phyloP scores from a whole-genome alignment of 805 yeast species.

The Candida nitratophila region DNA sequence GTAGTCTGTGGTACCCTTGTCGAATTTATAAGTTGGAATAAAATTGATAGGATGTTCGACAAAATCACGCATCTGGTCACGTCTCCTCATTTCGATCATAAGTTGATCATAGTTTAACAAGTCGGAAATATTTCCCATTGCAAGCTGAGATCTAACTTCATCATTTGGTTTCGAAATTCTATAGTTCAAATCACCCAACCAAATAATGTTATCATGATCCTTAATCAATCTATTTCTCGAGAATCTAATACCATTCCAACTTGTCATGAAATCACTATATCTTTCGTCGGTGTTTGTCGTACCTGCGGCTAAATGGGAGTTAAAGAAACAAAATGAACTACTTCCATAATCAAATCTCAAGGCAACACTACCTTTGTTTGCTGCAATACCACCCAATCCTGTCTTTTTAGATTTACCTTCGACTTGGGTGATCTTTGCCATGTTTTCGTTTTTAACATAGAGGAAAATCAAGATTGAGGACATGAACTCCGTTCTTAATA shows the following conservation, averaged over 20 bases:
- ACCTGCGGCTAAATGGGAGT: slow-evolving; percentile 95
- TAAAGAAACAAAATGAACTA: slow-evolving; percentile 75
- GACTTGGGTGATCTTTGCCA: slow-evolving; percentile 61
- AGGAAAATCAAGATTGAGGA: slow-evolving; percentile 60
- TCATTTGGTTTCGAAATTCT: slow-evolving; percentile 69
- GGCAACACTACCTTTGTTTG: slow-evolving; percentile 95
- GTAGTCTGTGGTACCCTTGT: slow-evolving; percentile 71
- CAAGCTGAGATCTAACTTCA: slow-evolving; percentile 54
- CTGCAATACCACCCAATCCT: slow-evolving; percentile 94
- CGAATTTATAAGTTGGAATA: slow-evolving; percentile 89
- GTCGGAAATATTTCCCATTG: slow-evolving; percentile 34
- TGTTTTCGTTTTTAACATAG: slow-evolving; percentile 47
- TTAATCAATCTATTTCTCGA: slow-evolving; percentile 67
- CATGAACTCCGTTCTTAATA: slow-evolving; percentile 69
- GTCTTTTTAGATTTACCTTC: slow-evolving; percentile 95
- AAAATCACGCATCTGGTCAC: slow-evolving; percentile 68
- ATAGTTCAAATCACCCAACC: slow-evolving; percentile 95
- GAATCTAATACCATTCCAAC: slow-evolving; percentile 70
- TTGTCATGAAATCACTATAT: slow-evolving; percentile 72
- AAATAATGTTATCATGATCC: slow-evolving; percentile 81
- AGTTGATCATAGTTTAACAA: slow-evolving; percentile 75
- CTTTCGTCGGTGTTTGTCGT: slow-evolving; percentile 74
- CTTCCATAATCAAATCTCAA: slow-evolving; percentile 78
- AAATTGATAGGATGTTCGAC: slow-evolving; percentile 72
- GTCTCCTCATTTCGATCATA: slow-evolving; percentile 60